Base-by-base conservation (phyloP, 495 filamentous ascomycete genomes). In the Lepidopterella palustris region DNA sequence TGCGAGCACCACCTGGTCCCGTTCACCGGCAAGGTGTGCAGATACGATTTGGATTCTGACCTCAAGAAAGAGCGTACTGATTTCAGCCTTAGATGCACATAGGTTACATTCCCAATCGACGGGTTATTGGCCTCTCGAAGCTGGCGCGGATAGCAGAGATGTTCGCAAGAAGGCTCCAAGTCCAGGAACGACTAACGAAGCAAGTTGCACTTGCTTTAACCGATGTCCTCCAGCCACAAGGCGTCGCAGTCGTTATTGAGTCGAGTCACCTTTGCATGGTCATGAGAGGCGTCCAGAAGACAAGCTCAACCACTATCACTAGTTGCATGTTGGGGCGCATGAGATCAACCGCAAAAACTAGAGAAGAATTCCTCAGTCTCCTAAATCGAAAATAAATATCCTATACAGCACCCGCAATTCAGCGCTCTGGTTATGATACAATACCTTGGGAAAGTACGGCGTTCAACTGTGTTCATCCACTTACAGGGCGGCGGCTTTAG, bases 301-400 rank as follows among this genome's bases (percentile, higher is more conserved):
- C 89, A 4, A 82, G 82, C 45, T 85, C 87, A 45, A 88, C 79
- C 11, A 97, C 95, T 9, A 92, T 90, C 27, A 97, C 93, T 29
- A 97, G 91, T 73, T 97, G 92, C 68, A 95, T 97, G 79, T 80
- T 97, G 27, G 95, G 93, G 21, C 88, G 90, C 70, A 95, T 97
- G 79, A 84, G 92, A 65, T 87, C 87, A 20, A 92, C 88, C 67
- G 90, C 89, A 29, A 96, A 92, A 78, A 96, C 91, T 4, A 79
- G 93, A 54, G 91, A 96, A 68, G 93, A 98, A 74, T 98, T 97
- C n/a, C n/a, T n/a, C n/a, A n/a, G n/a, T n/a, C n/a, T n/a, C n/a
- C n/a, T n/a, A n/a, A n/a, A n/a, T n/a, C n/a, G n/a, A n/a, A n/a
- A n/a, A n/a, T n/a, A n/a, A n/a, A n/a, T n/a, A n/a, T n/a, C n/a